phyloP scores from a whole-genome alignment of 805 yeast genomes.

The Limtongia smithiae region DNA sequence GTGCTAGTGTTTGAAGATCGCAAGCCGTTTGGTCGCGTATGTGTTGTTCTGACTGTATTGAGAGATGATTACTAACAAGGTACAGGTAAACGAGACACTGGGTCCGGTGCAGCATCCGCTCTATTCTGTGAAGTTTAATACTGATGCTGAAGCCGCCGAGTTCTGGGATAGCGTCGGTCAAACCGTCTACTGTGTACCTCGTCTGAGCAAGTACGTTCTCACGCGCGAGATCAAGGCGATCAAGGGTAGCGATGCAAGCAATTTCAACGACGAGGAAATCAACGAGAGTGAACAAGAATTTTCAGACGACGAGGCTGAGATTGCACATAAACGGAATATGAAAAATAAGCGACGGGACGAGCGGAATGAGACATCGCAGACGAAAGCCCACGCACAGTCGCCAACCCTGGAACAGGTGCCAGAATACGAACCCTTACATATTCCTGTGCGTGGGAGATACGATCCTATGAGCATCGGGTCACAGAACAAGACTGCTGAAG shows the following conservation, averaged over 20 bases:
- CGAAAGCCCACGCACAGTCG: too few species aligned
- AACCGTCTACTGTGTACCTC: conserved; percentile 71
- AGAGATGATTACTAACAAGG: background rate
- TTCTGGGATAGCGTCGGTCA: conserved; percentile 45
- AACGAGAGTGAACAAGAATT: conserved; percentile 68
- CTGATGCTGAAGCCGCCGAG: conserved; percentile 46
- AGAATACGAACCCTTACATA: too few species aligned
- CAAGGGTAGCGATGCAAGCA: conserved; percentile 93
- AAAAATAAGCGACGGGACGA: conserved; percentile 55
- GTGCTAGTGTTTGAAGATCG: conserved; percentile 73
- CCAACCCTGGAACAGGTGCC: too few species aligned
- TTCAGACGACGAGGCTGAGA: conserved; percentile 87
- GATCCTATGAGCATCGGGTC: too few species aligned
- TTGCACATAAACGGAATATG: conserved; percentile 59
- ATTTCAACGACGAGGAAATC: conserved; percentile 89
- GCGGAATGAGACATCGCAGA: too few species aligned
- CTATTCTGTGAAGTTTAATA: conserved; percentile 68
- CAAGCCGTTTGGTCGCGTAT: conserved; percentile 67
- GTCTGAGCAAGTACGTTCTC: conserved; percentile 71
- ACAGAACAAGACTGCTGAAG: background rate
- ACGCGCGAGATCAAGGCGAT: conserved; percentile 66
- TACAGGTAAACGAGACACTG: conserved; percentile 58
- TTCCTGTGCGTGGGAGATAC: too few species aligned
- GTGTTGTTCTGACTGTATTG: conserved; percentile 27
- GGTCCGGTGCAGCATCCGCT: conserved; percentile 82